Evolutionary conservation across 2,329 filamentous ascomycete genomes (phyloP), one percentile per base, ranked within the genome.

Genomic region (Trichocomaceae sp.): DNA sequence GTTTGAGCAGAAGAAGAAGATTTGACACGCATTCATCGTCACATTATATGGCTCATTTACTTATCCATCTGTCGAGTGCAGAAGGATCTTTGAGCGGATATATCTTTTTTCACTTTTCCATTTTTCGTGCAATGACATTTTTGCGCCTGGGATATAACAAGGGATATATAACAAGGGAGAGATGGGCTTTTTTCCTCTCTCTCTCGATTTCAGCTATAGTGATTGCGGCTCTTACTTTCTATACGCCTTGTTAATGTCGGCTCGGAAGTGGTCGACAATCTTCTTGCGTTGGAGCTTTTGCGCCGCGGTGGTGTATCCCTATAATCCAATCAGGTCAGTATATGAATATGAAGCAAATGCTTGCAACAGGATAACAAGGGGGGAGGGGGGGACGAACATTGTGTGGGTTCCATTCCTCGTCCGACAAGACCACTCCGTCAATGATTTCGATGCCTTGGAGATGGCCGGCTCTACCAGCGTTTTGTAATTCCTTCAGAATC

Each of bases 211-310:
- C 26, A 26, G 23, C 10, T 29, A 8, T 10, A 10, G 26, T 5
- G 13, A 19, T 42, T 42, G 39, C 8, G n/a, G 2, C 10, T 7
- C 3, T 22, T 42, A 42, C 9, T 42, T 47, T 15, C 75, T 75
- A 61, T 87, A 87, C 1, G 83, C 84, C 62, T 74, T 75, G 61
- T 80, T 75, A 39, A 88, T 80, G 55, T 86, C 79, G 59, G 78
- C 78, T 70, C 82, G 72, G 73, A 81, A 86, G 63, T 79, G 81
- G 41, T 77, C 70, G 50, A 85, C 70, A 57, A 88, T 86, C 63
- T 79, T 82, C 74, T 82, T 86, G 63, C 85, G 80, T 73, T 88
- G 86, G 49, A 88, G 76, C 66, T 88, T 88, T 70, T 88, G 85
- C 2, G 85, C 85, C 10, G 85, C 84, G 47, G 85, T 87, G 54